Conservation (phyloP, 2,329 filamentous ascomycete genomes). For the Colletotrichum sp. region DNA sequence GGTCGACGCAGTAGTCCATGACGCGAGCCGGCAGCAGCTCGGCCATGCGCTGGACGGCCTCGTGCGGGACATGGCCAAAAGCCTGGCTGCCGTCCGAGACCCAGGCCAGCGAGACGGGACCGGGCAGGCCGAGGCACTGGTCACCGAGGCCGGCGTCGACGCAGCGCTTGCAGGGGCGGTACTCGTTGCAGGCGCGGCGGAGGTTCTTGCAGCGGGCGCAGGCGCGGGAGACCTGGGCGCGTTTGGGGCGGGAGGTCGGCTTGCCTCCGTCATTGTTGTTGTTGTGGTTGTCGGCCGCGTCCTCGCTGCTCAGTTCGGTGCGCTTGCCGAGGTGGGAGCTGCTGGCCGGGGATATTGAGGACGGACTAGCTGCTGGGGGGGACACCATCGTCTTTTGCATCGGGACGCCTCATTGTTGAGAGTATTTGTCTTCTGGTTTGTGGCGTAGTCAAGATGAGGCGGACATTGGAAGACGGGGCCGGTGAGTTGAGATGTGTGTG, state of each 20-base stretch:
- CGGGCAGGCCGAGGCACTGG: conserved; percentile 35
- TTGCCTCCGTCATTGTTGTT: background rate
- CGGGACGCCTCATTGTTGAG: conserved; percentile 15
- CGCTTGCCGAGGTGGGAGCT: conserved; percentile 19
- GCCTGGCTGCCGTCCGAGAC: conserved; percentile 25
- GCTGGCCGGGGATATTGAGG: conserved; percentile 15
- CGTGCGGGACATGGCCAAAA: conserved; percentile 25
- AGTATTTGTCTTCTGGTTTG: background rate
- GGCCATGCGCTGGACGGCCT: conserved; percentile 31
- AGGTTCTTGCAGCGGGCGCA: conserved; percentile 48
- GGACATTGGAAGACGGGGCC: background rate
- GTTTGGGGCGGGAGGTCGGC: conserved; percentile 8
- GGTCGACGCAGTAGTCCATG: conserved; percentile 41
- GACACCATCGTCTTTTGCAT: conserved; percentile 20
- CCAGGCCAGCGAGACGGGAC: conserved; percentile 19
- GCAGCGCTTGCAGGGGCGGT: conserved; percentile 48
- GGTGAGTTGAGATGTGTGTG: background rate
- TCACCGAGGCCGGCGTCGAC: conserved; percentile 44
- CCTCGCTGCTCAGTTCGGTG: background rate
- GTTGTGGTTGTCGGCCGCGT: background rate
- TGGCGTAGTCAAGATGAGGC: background rate
- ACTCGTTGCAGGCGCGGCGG: conserved; percentile 49
- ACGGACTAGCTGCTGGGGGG: conserved; percentile 20
- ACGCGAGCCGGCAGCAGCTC: conserved; percentile 38
- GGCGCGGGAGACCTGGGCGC: conserved; percentile 45